phyloP scores from a whole-genome alignment of 2,329 filamentous ascomycete species.

The Alternaria ethzedia region DNA sequence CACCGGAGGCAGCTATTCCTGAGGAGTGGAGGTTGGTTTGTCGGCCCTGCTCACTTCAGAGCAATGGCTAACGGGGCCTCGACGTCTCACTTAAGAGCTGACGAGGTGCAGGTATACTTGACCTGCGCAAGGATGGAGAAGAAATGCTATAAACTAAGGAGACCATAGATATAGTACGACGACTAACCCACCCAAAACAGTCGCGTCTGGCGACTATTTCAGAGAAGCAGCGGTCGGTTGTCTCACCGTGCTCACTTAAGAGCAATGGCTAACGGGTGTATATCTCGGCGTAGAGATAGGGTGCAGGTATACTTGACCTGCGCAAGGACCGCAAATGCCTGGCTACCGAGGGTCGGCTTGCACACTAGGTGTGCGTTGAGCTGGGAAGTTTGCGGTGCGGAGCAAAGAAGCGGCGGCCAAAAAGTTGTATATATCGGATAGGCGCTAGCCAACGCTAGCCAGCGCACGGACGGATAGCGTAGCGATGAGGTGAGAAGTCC shows the following conservation, averaged over 20 bases:
- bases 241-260: background rate
- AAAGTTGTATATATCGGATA: background rate
- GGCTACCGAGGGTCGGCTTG: background rate
- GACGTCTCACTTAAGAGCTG: too few species aligned
- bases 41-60: background rate
- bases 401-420: background rate
- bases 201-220: too few species aligned
- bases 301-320: background rate
- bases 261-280: background rate
- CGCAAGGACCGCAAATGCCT: background rate
- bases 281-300: background rate
- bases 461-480: background rate
- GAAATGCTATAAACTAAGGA: too few species aligned
- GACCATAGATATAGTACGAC: too few species aligned
- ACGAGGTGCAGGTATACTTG: too few species aligned
- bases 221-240: background rate
- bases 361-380: background rate
- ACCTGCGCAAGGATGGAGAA: too few species aligned
- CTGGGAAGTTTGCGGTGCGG: background rate
- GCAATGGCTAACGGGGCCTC: background rate
- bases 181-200: too few species aligned
- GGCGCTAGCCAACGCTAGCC: background rate
- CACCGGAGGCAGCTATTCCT: background rate
- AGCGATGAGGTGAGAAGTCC: background rate
- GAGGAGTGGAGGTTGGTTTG: background rate